Evolutionary conservation across 257 asterid species (phyloP).

Genomic region (Solanum peruvianum): DNA sequence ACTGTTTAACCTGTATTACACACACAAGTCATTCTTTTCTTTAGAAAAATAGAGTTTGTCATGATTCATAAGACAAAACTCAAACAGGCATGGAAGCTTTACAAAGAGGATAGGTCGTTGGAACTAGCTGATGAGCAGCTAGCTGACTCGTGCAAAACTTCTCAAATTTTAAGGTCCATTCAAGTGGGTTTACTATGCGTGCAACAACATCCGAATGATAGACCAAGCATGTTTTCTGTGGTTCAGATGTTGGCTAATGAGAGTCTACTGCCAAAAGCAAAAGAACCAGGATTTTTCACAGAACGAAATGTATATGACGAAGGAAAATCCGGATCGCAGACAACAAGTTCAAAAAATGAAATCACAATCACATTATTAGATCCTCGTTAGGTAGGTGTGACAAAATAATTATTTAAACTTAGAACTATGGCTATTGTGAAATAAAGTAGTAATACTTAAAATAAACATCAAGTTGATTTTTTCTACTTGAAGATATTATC

Average conservation of each 20-base stretch:
- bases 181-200: neutral
- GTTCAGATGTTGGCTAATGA: neutral
- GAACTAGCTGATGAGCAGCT: neutral
- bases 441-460: neutral
- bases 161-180: neutral
- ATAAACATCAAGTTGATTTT: neutral
- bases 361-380: neutral
- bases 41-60: neutral
- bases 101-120: neutral
- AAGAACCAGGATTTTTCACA: neutral
- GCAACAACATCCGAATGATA: neutral
- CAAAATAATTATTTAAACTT: neutral
- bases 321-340: neutral
- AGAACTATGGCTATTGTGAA: neutral
- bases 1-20: neutral
- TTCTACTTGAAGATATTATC: no score
- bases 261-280: neutral
- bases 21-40: neutral
- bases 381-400: neutral
- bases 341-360: neutral
- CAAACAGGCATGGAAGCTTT: neutral
- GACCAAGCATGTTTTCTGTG: neutral
- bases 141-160: neutral
- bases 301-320: neutral
- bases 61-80: neutral